Evolutionary conservation across 176 grass and related monocot genomes (phyloP), one percentile per base, ranked within the genome.

Genomic region (Raddia guianensis): DNA sequence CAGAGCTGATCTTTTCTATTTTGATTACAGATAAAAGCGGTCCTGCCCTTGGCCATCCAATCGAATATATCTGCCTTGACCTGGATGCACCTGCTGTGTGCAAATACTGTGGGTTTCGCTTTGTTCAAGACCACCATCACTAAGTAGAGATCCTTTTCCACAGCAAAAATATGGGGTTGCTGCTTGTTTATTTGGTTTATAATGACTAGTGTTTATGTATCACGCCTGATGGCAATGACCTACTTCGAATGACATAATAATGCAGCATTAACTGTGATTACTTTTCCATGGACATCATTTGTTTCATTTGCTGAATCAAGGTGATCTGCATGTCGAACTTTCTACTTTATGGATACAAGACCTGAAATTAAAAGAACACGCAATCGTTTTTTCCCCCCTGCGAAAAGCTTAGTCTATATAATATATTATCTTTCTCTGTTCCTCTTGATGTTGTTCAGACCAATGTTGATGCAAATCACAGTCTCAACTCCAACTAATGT

Each of bases 81-180:
- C 81, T 78, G 34, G 88, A 89, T 67, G 79, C 21, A 74, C 90
- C 90, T 42, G 89, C 93, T n/a, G 76, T 95, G 61, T 99, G 96
- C 88, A 99, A 99, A 84, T 99, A 99, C 75, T 99, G 96, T 12
- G 96, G 96, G 43, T 90, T 99, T 57, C 90, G 96, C 55, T 99
- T 88, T 83, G 88, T 91, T 84, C 92, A 95, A 88, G 79, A 74
- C 65, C 93, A 93, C 74, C 96, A 91, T 90, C 96, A 98, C 86
- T 94, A 63, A 91, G 70, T 68, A 80, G 49, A 61, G 49, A 21
- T 74, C 18, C 42, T 72, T 82, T 40, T 44, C 49, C 8, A n/a
- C 58, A 79, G 58, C 79, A 81, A 61, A 67, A 88, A 80, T 86
- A 20, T 86, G 65, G 85, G 80, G 50, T 80, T 84, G 27, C n/a